A percentile compares a stretch with the other conserved stretches of the same genome.
phyloP scores from a whole-genome alignment of 2,329 filamentous ascomycete genomes.

The Colletotrichum sp. region DNA sequence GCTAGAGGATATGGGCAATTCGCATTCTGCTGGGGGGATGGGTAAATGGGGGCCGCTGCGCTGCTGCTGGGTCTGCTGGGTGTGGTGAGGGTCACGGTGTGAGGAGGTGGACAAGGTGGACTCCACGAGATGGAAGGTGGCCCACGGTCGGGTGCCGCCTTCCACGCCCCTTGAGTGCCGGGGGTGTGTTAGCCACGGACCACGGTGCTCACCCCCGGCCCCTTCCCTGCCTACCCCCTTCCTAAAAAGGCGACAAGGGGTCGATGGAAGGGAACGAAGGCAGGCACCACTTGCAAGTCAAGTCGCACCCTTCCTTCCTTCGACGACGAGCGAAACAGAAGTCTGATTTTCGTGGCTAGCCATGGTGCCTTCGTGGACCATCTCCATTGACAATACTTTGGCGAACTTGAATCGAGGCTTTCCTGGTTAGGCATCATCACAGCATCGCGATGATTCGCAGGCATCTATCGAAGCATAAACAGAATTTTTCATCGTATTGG shows the following conservation, averaged over 20 bases:
- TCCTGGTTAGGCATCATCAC: not conserved
- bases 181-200: not conserved
- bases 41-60: not conserved
- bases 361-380: not conserved
- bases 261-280: not conserved
- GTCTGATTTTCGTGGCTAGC: not conserved
- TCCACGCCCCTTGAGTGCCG: not conserved
- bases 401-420: not conserved
- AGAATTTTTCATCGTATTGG: not conserved
- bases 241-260: not conserved
- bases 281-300: not conserved
- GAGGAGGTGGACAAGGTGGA: not conserved
- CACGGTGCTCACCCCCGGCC: not conserved
- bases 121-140: not conserved
- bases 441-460: not conserved
- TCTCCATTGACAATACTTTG: not conserved
- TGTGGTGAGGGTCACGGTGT: not conserved
- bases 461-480: not conserved
- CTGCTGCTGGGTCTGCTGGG: not conserved
- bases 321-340: not conserved
- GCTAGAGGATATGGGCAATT: slow-evolving; percentile 18
- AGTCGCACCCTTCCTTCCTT: not conserved
- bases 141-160: not conserved
- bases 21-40: slow-evolving; percentile 11
- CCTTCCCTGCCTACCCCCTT: not conserved